Evolutionary conservation across 139 green algal species (phyloP), one percentile per base, ranked within the genome.

Genomic region (Chlorella sp.): DNA sequence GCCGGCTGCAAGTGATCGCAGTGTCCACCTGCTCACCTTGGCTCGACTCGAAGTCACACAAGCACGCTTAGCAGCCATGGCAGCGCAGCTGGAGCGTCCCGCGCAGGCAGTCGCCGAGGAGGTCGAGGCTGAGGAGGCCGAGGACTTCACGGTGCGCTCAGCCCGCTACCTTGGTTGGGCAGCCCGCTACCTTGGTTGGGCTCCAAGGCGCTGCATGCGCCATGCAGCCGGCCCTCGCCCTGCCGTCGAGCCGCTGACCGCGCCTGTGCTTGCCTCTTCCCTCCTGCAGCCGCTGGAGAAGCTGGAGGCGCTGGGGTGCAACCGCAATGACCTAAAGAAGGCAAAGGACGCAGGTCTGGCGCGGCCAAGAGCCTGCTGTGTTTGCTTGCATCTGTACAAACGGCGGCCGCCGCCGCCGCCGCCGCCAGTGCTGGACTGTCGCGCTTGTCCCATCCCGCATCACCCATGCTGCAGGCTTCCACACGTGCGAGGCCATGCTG

Each of bases 241-340:
- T 11, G 26, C 16, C 40, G 37, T 30, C 68, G 26, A 15, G 68
- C 68, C 26, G 22, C 68, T 34, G 26, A 34, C 68, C 68, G 39
- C 77, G 2, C 78, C 40, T 86, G 81, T 26, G 2, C 18, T 18
- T 30, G 24, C 22, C 60, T 61, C 9, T 26, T 4, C 12, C 53
- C 37, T 2, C n/a, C 53, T 96, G 79, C 86, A 95, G 61, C 36
- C 86, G 21, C 92, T 97, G n/a, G 94, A 97, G 32, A 95, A 93
- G 79, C 92, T 97, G 53, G 91, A 96, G 89, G 75, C 92, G 73
- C 81, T 97, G 36, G 96, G 96, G 78, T 95, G 96, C 90, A 94
- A 95, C 71, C 92, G 92, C 95, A 94, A 91, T 9, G 96, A 98
- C 92, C 95, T 99, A 60, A 99, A 98, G 91, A 99, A 99, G 91